Base-by-base conservation (phyloP, 306 rosid species). In the Carpinus viminea region DNA sequence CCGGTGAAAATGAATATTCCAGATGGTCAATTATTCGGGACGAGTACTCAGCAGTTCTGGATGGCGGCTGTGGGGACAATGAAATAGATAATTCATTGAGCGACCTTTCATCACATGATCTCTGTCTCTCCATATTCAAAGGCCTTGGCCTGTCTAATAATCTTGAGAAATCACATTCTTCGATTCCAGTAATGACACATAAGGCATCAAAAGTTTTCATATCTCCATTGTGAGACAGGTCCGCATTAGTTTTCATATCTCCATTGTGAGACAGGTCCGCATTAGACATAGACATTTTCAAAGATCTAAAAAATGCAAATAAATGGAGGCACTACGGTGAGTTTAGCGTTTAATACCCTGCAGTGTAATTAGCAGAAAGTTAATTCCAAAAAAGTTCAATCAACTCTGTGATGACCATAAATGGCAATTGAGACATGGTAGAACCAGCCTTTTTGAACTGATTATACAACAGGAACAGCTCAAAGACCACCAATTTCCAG, bases 61-160 rank as follows among this genome's bases (percentile, higher is more conserved):
- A 21, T 20, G 69, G 60, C 8, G 17, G 86, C 16, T 48, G 87
- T 1, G 97, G 97, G 54, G 97, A 93, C 34, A 69, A 5, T 26
- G 82, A 88, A 54, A 81, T 73, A 24, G 89, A 76, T 76, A 91
- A 83, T 68, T 94, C 97, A 75, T 66, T 79, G 41, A 86, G 56
- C 46, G 93, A 83, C 80, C 91, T 86, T 80, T 91, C 94, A 68
- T 92, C 97, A 55, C 46, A 89, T 21, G 98, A 94, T 78, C 90
- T 86, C 73, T 89, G 87, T 79, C 94, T 89, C 72, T 91, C 97
- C 61, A 88, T 84, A 77, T 90, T 90, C 87, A 89, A 31, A 73
- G 83, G 10, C 84, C 90, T 90, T 68, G 94, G 93, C 86, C 68
- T 92, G n/a, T 91, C 87, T 55, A 87, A 52, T 48, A 84, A 81